Percentiles rank a stretch among this genome's conserved stretches.
Evolutionary conservation across 148 eudicot species (phyloP).

Genomic region (Talinum fruticosum): DNA sequence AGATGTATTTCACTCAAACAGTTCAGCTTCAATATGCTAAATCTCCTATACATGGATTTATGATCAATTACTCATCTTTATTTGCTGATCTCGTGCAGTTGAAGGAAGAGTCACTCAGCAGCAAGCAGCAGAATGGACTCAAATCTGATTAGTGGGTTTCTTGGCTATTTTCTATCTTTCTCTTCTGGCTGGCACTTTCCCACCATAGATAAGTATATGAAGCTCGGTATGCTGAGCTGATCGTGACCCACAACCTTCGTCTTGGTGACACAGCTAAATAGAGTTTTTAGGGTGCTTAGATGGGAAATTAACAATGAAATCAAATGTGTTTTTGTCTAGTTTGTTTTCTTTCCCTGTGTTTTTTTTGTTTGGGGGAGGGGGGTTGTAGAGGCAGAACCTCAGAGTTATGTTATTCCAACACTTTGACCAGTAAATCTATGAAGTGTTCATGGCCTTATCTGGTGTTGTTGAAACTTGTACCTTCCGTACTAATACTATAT

Average conservation of each 20-base stretch:
- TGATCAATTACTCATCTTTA: neutral
- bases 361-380: neutral
- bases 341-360: neutral
- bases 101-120: slow-evolving; percentile 50
- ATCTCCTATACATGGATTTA: neutral
- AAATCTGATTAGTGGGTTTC: slow-evolving; percentile 18
- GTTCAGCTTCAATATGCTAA: neutral
- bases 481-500: no score
- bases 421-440: neutral
- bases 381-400: neutral
- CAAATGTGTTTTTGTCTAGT: slow-evolving; percentile 19
- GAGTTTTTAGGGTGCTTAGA: slow-evolving; percentile 6
- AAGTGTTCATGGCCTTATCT: slow-evolving; percentile 7
- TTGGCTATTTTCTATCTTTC: neutral
- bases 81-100: slow-evolving; percentile 41
- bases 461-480: neutral
- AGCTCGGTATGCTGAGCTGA: slow-evolving; percentile 19
- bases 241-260: neutral
- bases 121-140: slow-evolving; percentile 38
- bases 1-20: neutral
- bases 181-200: neutral
- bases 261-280: slow-evolving; percentile 14
- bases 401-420: slow-evolving; percentile 1
- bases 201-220: neutral
- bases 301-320: slow-evolving; percentile 19